Evolutionary conservation across 768 basidiomycete genomes (phyloP).

Genomic region (Symmetrospora coprosmae): DNA sequence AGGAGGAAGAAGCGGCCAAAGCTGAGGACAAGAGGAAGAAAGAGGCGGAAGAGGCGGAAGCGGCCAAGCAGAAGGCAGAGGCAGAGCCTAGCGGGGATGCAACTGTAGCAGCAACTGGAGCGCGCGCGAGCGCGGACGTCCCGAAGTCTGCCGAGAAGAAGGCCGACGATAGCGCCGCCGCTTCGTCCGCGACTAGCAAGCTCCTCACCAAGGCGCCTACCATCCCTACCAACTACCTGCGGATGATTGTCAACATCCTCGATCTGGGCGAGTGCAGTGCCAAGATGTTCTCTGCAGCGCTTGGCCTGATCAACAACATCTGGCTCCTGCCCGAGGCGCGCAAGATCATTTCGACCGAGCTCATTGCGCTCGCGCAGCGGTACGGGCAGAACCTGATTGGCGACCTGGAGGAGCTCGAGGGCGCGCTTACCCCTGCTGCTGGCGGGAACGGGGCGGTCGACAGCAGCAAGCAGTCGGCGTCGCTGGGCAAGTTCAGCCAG

Average conservation of each 20-base stretch:
- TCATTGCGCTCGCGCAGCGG: constrained; percentile 70
- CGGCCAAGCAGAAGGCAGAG: neutral
- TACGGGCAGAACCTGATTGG: constrained; percentile 59
- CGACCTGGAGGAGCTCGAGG: constrained; percentile 51
- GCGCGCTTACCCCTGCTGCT: neutral
- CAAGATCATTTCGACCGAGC: constrained; percentile 75
- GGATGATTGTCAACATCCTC: constrained; percentile 86
- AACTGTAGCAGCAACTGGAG: neutral
- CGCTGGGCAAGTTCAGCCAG: constrained; percentile 79
- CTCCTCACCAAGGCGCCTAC: constrained; percentile 61
- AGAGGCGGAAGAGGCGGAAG: neutral
- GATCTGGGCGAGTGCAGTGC: constrained; percentile 95
- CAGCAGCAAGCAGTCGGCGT: constrained; percentile 43
- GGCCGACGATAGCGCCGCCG: constrained; percentile 37
- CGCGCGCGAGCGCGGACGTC: neutral
- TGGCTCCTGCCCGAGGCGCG: constrained; percentile 76
- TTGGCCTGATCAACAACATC: constrained; percentile 80
- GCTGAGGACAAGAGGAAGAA: neutral
- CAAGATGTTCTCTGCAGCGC: constrained; percentile 85
- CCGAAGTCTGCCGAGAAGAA: constrained; percentile 39
- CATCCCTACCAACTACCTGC: constrained; percentile 68
- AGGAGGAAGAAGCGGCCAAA: neutral
- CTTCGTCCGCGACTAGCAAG: neutral
- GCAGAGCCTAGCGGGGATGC: neutral
- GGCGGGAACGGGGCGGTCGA: constrained; percentile 43